A percentile compares a stretch with the other conserved stretches of the same genome.
These are phyloP conservation scores for Talaromyces albobiverticillius DNA, from an alignment of 2,329 filamentous ascomycete species.

Conservation along the genomic window DNA sequence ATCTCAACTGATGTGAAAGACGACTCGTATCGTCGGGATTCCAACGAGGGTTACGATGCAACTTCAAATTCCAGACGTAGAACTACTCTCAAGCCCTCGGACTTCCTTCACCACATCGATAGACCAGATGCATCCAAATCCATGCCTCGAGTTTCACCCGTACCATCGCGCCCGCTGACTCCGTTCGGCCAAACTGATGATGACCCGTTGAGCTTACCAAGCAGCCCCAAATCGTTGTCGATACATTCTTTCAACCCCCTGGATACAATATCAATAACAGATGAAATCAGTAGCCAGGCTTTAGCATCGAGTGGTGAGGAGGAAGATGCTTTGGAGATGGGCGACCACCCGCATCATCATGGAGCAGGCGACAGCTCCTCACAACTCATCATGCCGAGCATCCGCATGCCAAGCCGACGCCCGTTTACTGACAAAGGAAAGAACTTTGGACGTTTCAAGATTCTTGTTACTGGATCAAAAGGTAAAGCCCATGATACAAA, in stretches of 20 bases:
- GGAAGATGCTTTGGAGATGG: constrained; percentile 29
- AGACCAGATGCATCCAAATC: constrained; percentile 15
- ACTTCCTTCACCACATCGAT: constrained; percentile 17
- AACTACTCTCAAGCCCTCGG: constrained; percentile 30
- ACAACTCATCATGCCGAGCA: constrained; percentile 98
- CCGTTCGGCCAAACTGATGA: constrained; percentile 42
- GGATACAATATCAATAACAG: constrained; percentile 55
- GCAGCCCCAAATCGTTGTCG: constrained; percentile 59
- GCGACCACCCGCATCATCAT: constrained; percentile 1
- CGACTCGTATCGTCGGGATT: constrained; percentile 13
- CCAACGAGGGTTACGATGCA: constrained; percentile 23
- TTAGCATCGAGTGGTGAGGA: constrained; percentile 57
- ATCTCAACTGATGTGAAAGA: not conserved
- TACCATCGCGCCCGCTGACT: constrained; percentile 40
- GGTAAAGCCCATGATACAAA: constrained; percentile 48
- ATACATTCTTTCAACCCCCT: constrained; percentile 57
- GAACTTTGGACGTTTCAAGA: constrained; percentile 78
- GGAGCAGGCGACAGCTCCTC: constrained; percentile 35
- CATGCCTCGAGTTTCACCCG: constrained; percentile 20
- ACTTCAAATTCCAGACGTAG: constrained; percentile 26
- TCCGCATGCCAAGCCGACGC: constrained; percentile 81
- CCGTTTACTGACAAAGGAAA: constrained; percentile 89
- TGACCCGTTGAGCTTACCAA: constrained; percentile 51
- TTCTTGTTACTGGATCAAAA: constrained; percentile 78
- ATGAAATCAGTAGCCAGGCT: constrained; percentile 56